phyloP scores from a whole-genome alignment of 2,329 filamentous ascomycete genomes.

The Fusarium camptoceras region DNA sequence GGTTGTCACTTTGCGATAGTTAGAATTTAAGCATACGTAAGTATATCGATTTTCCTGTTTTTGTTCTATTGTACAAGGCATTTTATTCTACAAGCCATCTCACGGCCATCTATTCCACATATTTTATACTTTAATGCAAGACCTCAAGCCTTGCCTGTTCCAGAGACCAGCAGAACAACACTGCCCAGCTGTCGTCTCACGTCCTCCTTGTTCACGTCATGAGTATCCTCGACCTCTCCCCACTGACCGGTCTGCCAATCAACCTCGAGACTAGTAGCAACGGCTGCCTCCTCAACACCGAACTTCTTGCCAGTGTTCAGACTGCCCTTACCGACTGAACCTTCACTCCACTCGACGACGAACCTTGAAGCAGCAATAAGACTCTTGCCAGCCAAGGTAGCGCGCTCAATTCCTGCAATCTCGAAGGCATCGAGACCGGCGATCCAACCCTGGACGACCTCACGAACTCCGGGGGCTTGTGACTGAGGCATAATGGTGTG shows the following conservation, averaged over 20 bases:
- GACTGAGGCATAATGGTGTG: conserved; percentile 79
- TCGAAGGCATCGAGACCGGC: conserved; percentile 79
- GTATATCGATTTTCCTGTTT: not conserved
- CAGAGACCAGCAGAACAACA: conserved; percentile 82
- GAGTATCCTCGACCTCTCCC: conserved; percentile 98
- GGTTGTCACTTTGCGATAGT: not conserved
- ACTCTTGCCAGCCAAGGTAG: conserved; percentile 86
- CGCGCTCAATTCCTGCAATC: conserved; percentile 87
- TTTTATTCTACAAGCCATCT: conserved; percentile 32
- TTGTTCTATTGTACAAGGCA: conserved; percentile 31
- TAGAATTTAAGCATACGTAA: not conserved
- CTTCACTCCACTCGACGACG: conserved; percentile 88
- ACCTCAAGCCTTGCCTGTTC: conserved; percentile 54
- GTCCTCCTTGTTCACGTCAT: conserved; percentile 96
- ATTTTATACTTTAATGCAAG: not conserved
- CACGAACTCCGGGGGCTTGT: conserved; percentile 80
- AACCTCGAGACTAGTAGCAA: conserved; percentile 84
- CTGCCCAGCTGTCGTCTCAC: conserved; percentile 88
- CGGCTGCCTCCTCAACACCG: conserved; percentile 84
- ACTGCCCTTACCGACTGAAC: conserved; percentile 66
- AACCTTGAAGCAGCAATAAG: conserved; percentile 81
- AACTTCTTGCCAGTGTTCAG: conserved; percentile 61
- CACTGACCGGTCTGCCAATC: conserved; percentile 90
- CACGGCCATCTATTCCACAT: not conserved
- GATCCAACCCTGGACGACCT: conserved; percentile 84